Percentiles rank a stretch among this genome's conserved stretches.
phyloP scores from a whole-genome alignment of 768 basidiomycete species.

The Goffeauzyma gilvescens region DNA sequence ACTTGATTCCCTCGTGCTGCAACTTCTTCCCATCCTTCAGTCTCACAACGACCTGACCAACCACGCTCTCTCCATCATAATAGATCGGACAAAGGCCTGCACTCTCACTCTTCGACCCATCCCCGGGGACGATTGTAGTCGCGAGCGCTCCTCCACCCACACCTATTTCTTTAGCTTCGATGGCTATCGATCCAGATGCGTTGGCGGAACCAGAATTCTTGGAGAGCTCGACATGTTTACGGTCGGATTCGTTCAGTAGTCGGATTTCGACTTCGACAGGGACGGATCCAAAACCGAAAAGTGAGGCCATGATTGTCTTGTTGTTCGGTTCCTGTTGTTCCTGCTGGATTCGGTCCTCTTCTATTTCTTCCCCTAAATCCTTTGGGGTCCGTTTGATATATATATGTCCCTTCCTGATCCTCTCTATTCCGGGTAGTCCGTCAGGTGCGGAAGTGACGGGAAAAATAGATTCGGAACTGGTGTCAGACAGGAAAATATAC shows the following conservation, averaged over 20 bases:
- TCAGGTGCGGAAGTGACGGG: no score
- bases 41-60: slow-evolving; percentile 53
- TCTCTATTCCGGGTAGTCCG: no score
- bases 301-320: slow-evolving; percentile 66
- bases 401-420: no score
- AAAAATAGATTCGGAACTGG: no score
- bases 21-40: slow-evolving; percentile 89
- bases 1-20: slow-evolving; percentile 87
- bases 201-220: background rate
- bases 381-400: no score
- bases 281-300: slow-evolving; percentile 57
- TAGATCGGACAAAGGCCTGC: slow-evolving; percentile 68
- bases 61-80: slow-evolving; percentile 83
- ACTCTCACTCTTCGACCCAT: slow-evolving; percentile 59
- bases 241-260: slow-evolving; percentile 63
- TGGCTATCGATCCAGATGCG: no score
- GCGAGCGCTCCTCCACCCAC: background rate
- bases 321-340: no score
- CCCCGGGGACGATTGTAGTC: no score
- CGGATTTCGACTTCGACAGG: slow-evolving; percentile 82
- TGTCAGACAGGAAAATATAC: no score
- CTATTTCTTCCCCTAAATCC: no score
- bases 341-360: no score
- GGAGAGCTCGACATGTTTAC: slow-evolving; percentile 80
- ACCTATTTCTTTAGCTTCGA: background rate